Conservation (phyloP, 495 filamentous ascomycete species). For the Xylaria bambusicola region DNA sequence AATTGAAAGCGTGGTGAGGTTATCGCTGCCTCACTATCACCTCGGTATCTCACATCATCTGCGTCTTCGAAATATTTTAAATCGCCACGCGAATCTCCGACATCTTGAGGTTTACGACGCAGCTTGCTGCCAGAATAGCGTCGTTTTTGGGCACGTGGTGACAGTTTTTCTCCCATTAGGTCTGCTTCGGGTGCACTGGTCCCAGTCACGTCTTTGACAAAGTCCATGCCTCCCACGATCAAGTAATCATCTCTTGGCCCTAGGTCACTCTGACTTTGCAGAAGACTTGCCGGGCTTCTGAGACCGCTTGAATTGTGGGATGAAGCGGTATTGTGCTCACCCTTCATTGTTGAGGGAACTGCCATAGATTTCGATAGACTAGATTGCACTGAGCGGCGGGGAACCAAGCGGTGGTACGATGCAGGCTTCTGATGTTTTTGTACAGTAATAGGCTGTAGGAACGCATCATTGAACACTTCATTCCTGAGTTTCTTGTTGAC, state of each 20-base stretch:
- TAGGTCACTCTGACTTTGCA: conserved; percentile 39
- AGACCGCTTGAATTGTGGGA: conserved; percentile 11
- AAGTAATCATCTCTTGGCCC: conserved; percentile 18
- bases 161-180: conserved; percentile 41
- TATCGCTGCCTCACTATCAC: conserved; percentile 72
- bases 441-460: conserved; percentile 71
- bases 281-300: conserved; percentile 18
- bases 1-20: conserved; percentile 65
- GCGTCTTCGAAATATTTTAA: conserved; percentile 79
- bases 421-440: conserved; percentile 58
- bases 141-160: conserved; percentile 47
- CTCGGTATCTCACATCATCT: conserved; percentile 78
- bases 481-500: conserved; percentile 87
- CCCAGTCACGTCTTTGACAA: conserved; percentile 50
- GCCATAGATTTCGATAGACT: background rate
- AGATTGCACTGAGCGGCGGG: conserved; percentile 43
- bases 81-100: conserved; percentile 63
- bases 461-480: conserved; percentile 92
- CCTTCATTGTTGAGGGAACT: conserved; percentile 3
- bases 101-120: conserved; percentile 65
- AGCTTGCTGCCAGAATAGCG: conserved; percentile 82
- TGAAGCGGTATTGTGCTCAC: conserved; percentile 1
- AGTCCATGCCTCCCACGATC: conserved; percentile 19
- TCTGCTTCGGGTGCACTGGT: conserved; percentile 60
- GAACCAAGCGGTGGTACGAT: conserved; percentile 59